These are phyloP conservation scores for Botrytis cinerea DNA, from an alignment of 2,329 filamentous ascomycete genomes.

Conservation along the genomic window DNA sequence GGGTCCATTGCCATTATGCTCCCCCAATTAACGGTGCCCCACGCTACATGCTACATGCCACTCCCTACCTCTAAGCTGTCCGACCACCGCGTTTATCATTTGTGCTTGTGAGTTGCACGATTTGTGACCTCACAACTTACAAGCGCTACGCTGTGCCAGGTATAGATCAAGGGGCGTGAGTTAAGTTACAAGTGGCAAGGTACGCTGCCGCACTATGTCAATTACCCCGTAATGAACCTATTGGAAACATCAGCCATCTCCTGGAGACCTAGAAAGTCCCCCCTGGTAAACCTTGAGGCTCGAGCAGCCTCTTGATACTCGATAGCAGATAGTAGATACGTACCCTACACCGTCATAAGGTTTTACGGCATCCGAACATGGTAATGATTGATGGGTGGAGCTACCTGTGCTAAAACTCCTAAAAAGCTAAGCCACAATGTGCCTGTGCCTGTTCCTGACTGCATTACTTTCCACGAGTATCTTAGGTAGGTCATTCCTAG, in stretches of 20 bases:
- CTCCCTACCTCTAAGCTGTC: not conserved
- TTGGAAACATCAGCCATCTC: constrained; percentile 19
- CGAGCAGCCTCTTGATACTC: constrained; percentile 11
- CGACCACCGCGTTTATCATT: constrained; percentile 17
- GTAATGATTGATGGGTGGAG: constrained; percentile 4
- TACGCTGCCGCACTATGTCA: constrained; percentile 8
- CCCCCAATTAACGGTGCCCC: constrained; percentile 18
- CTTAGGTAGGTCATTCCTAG: constrained; percentile 6
- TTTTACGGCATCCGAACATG: not conserved
- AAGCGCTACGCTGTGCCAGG: constrained; percentile 12
- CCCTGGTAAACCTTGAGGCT: constrained; percentile 14
- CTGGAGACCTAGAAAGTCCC: not conserved
- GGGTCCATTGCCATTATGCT: constrained; percentile 17
- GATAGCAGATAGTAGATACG: constrained; percentile 10
- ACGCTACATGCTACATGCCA: constrained; percentile 15
- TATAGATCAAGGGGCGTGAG: constrained; percentile 1
- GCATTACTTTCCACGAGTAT: constrained; percentile 4
- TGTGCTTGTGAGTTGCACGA: constrained; percentile 13
- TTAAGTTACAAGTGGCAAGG: constrained; percentile 14
- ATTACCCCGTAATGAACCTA: constrained; percentile 6
- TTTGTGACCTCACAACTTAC: constrained; percentile 11
- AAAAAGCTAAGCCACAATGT: constrained; percentile 23
- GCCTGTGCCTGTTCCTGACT: constrained; percentile 11
- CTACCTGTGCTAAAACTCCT: constrained; percentile 6
- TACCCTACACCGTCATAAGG: constrained; percentile 22